These are phyloP conservation scores for Chaetomidium leptoderma DNA, from an alignment of 495 filamentous ascomycete genomes.

Conservation along the genomic window DNA sequence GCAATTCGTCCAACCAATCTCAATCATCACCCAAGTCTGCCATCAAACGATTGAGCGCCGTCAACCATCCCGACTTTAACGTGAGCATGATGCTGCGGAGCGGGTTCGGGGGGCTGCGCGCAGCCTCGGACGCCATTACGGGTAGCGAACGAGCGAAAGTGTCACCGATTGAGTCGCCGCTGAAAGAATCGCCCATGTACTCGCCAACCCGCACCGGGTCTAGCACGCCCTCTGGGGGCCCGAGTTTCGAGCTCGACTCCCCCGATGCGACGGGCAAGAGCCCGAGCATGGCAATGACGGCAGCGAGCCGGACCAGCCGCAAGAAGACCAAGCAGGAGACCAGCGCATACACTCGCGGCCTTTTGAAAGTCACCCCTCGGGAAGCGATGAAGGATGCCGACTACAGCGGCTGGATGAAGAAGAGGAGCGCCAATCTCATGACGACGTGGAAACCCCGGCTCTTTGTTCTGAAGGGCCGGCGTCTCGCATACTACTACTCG, in stretches of 20 bases:
- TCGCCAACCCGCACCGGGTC: constrained; percentile 73
- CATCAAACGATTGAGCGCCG: constrained; percentile 48
- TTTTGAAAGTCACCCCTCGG: constrained; percentile 74
- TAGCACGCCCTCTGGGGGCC: constrained; percentile 77
- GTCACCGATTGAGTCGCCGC: constrained; percentile 54
- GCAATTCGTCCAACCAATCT: constrained; percentile 52
- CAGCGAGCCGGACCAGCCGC: constrained; percentile 38
- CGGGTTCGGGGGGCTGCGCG: constrained; percentile 60
- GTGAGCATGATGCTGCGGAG: constrained; percentile 38
- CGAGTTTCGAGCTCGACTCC: constrained; percentile 74
- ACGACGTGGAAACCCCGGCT: constrained; percentile 94
- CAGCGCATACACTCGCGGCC: constrained; percentile 83
- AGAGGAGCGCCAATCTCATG: constrained; percentile 91
- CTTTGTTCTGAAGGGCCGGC: constrained; percentile 85
- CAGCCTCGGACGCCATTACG: constrained; percentile 75
- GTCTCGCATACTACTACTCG: constrained; percentile 94
- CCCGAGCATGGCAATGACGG: constrained; percentile 43
- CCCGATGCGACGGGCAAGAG: constrained; percentile 61
- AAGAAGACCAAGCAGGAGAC: constrained; percentile 83
- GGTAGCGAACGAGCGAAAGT: constrained; percentile 55
- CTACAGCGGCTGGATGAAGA: constrained; percentile 99
- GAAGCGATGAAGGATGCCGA: constrained; percentile 86
- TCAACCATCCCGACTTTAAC: constrained; percentile 49
- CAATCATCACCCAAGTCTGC: constrained; percentile 43
- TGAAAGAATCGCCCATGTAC: constrained; percentile 62